phyloP scores from a whole-genome alignment of 2,329 filamentous ascomycete genomes.

The Anisogramma anomala region DNA sequence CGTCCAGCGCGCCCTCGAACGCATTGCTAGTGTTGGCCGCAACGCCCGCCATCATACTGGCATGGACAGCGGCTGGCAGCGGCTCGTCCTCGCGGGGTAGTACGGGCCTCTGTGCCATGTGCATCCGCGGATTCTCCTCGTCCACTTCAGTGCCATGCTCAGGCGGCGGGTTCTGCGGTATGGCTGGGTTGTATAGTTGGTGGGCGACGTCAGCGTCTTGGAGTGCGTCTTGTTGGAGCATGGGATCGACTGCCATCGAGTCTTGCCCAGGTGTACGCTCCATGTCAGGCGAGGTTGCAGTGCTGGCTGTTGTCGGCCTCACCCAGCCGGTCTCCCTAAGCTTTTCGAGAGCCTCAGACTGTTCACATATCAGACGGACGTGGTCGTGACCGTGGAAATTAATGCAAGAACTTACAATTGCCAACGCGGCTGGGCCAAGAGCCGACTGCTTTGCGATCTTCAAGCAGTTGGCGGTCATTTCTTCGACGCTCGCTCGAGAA shows the following conservation, averaged over 20 bases:
- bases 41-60: conserved; percentile 13
- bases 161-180: conserved; percentile 9
- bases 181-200: conserved; percentile 12
- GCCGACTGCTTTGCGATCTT: conserved; percentile 40
- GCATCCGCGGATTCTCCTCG: conserved; percentile 13
- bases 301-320: conserved; percentile 20
- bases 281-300: conserved; percentile 8
- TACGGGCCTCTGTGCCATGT: conserved; percentile 9
- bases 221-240: conserved; percentile 14
- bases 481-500: conserved; percentile 33
- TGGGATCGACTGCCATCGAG: conserved; percentile 11
- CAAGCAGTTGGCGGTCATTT: conserved; percentile 39
- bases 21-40: conserved; percentile 23
- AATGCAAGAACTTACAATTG: conserved; percentile 28
- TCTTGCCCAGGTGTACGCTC: conserved; percentile 7
- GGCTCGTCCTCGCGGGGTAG: conserved; percentile 13
- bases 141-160: conserved; percentile 15
- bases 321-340: conserved; percentile 33
- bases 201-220: conserved; percentile 14
- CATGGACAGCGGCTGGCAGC: conserved; percentile 6
- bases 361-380: conserved; percentile 3
- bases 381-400: background rate
- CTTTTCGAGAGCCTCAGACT: conserved; percentile 37
- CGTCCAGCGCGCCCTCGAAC: conserved; percentile 25
- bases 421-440: conserved; percentile 37